Percentiles rank a stretch among this genome's conserved stretches.
phyloP scores from a whole-genome alignment of 108 stramenopile genomes.

The Pseudonitzschia pungens region DNA sequence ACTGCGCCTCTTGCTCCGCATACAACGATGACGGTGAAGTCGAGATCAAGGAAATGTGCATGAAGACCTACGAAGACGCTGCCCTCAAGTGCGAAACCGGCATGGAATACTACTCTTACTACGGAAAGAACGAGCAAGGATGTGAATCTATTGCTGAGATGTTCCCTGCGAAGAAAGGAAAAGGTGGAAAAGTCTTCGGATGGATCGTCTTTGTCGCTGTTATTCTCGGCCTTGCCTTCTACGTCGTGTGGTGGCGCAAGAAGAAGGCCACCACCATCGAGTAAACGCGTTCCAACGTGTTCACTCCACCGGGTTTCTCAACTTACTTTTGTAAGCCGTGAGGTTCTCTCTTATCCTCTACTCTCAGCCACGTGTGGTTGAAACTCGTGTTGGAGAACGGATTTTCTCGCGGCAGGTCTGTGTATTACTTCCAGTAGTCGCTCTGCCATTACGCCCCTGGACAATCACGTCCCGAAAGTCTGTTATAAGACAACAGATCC shows the following conservation, averaged over 20 bases:
- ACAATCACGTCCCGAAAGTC: not conserved
- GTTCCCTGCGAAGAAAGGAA: conserved; percentile 12
- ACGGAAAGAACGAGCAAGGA: conserved; percentile 22
- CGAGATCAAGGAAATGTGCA: conserved; percentile 40
- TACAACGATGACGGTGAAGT: conserved; percentile 35
- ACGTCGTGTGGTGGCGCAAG: conserved; percentile 45
- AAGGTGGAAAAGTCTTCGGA: conserved; percentile 41
- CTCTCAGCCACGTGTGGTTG: not conserved
- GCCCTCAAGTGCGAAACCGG: conserved; percentile 34
- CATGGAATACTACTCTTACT: conserved; percentile 34
- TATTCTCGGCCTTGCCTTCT: conserved; percentile 30
- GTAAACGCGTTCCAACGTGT: conserved; percentile 2
- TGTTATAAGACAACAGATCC: not conserved
- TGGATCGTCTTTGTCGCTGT: conserved; percentile 30
- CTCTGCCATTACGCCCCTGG: not conserved
- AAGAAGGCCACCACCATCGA: conserved; percentile 31
- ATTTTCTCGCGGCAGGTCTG: not conserved
- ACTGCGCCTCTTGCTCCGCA: conserved; percentile 30
- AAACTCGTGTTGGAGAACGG: not conserved
- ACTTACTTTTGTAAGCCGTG: not conserved
- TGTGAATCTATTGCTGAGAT: conserved; percentile 28
- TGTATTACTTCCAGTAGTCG: not conserved
- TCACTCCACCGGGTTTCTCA: not conserved
- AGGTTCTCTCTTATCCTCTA: not conserved
- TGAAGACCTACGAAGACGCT: conserved; percentile 30